Conservation (phyloP, 495 filamentous ascomycete species). For the Ascodesmis nigricans region DNA sequence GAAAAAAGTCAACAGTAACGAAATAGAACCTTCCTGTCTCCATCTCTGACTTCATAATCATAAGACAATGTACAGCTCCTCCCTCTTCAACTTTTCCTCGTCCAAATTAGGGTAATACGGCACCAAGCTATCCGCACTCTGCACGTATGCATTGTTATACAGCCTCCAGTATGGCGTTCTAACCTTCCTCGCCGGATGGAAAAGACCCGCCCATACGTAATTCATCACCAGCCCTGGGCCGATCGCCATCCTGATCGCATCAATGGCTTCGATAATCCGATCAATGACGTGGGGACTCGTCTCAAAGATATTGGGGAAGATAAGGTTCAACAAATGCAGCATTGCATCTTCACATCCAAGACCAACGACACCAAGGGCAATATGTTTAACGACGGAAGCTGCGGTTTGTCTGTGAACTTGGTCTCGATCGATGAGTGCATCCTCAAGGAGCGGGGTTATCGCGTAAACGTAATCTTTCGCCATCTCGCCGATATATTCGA, state of each 20-base stretch:
- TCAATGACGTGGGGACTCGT: slow-evolving; percentile 98
- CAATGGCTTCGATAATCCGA: slow-evolving; percentile 86
- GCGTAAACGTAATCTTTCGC: slow-evolving; percentile 99
- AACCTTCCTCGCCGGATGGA: slow-evolving; percentile 90
- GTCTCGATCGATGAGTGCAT: slow-evolving; percentile 92
- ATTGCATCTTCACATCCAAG: slow-evolving; percentile 98
- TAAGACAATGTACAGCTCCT: slow-evolving; percentile 66
- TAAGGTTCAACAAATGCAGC: slow-evolving; percentile 86
- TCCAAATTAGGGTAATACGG: slow-evolving; percentile 79
- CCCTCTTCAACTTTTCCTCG: slow-evolving; percentile 46
- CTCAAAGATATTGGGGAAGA: slow-evolving; percentile 96
- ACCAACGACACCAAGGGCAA: slow-evolving; percentile 86
- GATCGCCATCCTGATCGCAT: slow-evolving; percentile 85
- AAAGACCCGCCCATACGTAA: slow-evolving; percentile 92
- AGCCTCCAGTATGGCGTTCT: slow-evolving; percentile 79
- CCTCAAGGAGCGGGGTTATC: slow-evolving; percentile 87
- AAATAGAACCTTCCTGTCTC: too few species aligned
- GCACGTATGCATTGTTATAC: slow-evolving; percentile 95
- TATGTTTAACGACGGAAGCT: slow-evolving; percentile 87
- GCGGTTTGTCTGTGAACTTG: slow-evolving; percentile 97
- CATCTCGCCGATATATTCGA: slow-evolving; percentile 99
- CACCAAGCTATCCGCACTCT: slow-evolving; percentile 78
- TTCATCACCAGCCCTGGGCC: slow-evolving; percentile 84
- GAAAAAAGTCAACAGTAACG: too few species aligned
- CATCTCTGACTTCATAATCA: slow-evolving; percentile 29